phyloP scores from a whole-genome alignment of 352 stramenopile genomes.

The Pythium rishiriense region DNA sequence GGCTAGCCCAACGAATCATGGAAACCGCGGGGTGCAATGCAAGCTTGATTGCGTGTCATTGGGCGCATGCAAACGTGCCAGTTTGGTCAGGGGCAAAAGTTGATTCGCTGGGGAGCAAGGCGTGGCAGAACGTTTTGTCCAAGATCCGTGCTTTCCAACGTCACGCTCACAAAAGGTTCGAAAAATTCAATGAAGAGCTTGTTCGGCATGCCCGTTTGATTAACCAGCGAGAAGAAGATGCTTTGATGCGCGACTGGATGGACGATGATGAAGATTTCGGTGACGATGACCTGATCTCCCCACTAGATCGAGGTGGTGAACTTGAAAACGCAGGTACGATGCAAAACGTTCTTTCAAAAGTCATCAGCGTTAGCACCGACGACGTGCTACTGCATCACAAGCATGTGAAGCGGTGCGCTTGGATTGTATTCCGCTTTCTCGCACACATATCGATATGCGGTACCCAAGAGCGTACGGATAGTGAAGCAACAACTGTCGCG shows the following conservation, averaged over 20 bases:
- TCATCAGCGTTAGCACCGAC: slow-evolving; percentile 58
- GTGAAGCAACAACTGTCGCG: slow-evolving; percentile 65
- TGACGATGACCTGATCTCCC: slow-evolving; percentile 5
- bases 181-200: not conserved
- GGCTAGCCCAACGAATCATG: slow-evolving; percentile 17
- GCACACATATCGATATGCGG: slow-evolving; percentile 69
- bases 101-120: slow-evolving; percentile 29
- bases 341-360: slow-evolving; percentile 32
- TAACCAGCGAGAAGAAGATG: slow-evolving; percentile 32
- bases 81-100: slow-evolving; percentile 49
- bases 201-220: slow-evolving; percentile 42
- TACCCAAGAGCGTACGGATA: slow-evolving; percentile 67
- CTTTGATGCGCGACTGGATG: slow-evolving; percentile 27
- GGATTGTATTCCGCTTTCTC: slow-evolving; percentile 84
- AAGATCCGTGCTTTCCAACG: slow-evolving; percentile 35
- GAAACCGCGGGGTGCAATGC: slow-evolving; percentile 38
- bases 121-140: slow-evolving; percentile 36
- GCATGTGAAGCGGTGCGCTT: slow-evolving; percentile 66
- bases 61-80: slow-evolving; percentile 56
- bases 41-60: slow-evolving; percentile 68
- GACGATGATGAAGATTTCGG: slow-evolving; percentile 33
- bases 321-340: not conserved
- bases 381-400: slow-evolving; percentile 73
- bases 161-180: not conserved
- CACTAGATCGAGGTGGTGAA: not conserved